These are phyloP conservation scores for Pavlovales sp. DNA, from an alignment of 208 protist species.

Conservation along the genomic window DNA sequence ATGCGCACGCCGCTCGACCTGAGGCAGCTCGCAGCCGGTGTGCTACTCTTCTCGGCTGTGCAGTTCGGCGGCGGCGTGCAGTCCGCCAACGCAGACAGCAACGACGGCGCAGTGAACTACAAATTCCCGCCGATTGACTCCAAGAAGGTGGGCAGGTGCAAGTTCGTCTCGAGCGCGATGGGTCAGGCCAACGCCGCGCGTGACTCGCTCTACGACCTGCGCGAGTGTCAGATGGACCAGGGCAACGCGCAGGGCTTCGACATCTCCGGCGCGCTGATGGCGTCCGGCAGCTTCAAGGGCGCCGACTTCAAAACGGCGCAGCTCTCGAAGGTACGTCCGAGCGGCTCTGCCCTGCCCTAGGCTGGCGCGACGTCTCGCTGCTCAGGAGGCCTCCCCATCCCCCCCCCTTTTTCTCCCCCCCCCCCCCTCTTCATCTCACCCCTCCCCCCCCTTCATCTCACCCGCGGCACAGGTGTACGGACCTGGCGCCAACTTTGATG, in stretches of 20 bases:
- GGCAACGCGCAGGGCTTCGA: constrained; percentile 18
- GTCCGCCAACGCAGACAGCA: neutral
- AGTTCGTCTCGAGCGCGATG: constrained; percentile 43
- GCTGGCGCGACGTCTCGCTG: too few species aligned
- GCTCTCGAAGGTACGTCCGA: constrained; percentile 42
- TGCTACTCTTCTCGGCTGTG: too few species aligned
- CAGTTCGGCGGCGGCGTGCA: too few species aligned
- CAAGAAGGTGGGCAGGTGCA: constrained; percentile 12
- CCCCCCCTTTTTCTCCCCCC: neutral
- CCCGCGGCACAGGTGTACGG: constrained; percentile 53
- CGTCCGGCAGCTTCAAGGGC: constrained; percentile 22
- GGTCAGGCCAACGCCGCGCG: constrained; percentile 50
- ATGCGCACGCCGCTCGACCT: too few species aligned
- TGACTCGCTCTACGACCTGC: constrained; percentile 50
- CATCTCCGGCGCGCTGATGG: constrained; percentile 46
- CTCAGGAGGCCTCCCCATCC: neutral
- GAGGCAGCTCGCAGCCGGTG: too few species aligned
- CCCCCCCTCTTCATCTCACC: too few species aligned
- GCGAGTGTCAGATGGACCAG: constrained; percentile 42
- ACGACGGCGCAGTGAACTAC: neutral
- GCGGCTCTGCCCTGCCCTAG: neutral
- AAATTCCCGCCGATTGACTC: constrained; percentile 27
- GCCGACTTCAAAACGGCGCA: constrained; percentile 44
- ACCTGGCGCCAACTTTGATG: constrained; percentile 39
- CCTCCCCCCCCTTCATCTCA: neutral